phyloP scores from a whole-genome alignment of 805 yeast species.

The Cyberlindnera nakhonratchasimensis region DNA sequence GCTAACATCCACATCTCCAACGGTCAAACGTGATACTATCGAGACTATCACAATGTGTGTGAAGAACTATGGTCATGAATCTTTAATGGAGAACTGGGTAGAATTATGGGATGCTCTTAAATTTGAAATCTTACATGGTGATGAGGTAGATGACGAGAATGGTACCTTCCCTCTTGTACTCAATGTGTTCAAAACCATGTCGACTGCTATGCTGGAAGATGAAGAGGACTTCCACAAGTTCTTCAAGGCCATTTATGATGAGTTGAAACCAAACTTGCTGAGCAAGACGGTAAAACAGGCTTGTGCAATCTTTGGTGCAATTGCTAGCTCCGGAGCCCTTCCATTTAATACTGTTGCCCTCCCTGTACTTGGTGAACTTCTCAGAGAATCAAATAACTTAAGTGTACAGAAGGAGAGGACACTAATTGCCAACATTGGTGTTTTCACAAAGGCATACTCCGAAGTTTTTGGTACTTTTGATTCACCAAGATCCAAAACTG shows the following conservation, averaged over 20 bases:
- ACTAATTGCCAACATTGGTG: conserved; percentile 56
- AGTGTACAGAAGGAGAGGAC: conserved; percentile 57
- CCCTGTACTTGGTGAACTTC: conserved; percentile 42
- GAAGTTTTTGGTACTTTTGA: conserved; percentile 38
- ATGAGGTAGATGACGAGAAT: conserved; percentile 44
- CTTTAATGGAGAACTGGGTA: conserved; percentile 59
- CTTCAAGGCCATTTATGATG: conserved; percentile 41
- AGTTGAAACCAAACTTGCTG: conserved; percentile 50
- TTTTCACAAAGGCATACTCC: conserved; percentile 49
- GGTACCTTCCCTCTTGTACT: conserved; percentile 43
- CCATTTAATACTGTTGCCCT: conserved; percentile 49
- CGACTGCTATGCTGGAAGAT: conserved; percentile 32
- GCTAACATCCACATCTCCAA: conserved; percentile 68
- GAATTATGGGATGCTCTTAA: conserved; percentile 85
- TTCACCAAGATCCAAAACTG: conserved; percentile 6
- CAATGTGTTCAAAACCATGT: conserved; percentile 42
- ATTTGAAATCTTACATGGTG: conserved; percentile 82
- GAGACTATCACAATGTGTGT: conserved; percentile 58
- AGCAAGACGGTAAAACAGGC: conserved; percentile 61
- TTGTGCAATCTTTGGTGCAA: conserved; percentile 51
- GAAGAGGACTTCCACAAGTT: conserved; percentile 37
- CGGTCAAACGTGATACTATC: conserved; percentile 72
- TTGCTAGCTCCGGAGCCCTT: conserved; percentile 44
- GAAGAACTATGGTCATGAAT: conserved; percentile 43
- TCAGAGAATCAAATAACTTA: conserved; percentile 34